Conservation (phyloP, 257 asterid species). For the Paulownia fortunei region DNA sequence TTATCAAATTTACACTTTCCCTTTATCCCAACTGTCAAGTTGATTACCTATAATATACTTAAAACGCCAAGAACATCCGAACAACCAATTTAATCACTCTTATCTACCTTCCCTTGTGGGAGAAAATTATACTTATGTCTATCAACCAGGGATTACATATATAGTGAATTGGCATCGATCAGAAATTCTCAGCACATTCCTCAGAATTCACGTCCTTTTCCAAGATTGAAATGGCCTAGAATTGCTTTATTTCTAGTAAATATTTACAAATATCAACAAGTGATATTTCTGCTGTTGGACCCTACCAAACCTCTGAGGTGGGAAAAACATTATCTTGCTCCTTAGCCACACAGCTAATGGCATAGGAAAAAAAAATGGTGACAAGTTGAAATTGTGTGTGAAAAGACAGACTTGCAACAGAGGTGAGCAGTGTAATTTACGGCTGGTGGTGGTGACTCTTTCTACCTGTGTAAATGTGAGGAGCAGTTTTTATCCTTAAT, state of each 20-base stretch:
- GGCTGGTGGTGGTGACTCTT: neutral
- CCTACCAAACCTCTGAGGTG: constrained; percentile 10
- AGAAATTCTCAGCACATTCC: neutral
- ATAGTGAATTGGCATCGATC: neutral
- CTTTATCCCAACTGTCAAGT: no score
- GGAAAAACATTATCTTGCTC: constrained; percentile 30
- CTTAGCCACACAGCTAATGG: constrained; percentile 27
- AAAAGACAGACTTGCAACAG: neutral
- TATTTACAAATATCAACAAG: neutral
- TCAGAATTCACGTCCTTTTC: neutral
- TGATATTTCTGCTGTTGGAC: constrained; percentile 8
- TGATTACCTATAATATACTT: no score
- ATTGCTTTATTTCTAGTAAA: neutral
- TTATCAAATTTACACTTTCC: no score
- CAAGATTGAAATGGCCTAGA: neutral
- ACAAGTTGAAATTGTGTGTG: neutral
- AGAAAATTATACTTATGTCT: neutral
- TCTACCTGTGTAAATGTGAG: neutral
- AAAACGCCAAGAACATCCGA: neutral
- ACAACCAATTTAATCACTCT: neutral
- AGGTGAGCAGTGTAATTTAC: no score
- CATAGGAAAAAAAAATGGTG: neutral
- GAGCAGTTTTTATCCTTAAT: neutral
- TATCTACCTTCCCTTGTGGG: neutral
- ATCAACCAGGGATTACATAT: neutral